A percentile compares a stretch with the other conserved stretches of the same genome.
Evolutionary conservation across 2,329 filamentous ascomycete genomes (phyloP).

Genomic region (Aspergillus transmontanensis): DNA sequence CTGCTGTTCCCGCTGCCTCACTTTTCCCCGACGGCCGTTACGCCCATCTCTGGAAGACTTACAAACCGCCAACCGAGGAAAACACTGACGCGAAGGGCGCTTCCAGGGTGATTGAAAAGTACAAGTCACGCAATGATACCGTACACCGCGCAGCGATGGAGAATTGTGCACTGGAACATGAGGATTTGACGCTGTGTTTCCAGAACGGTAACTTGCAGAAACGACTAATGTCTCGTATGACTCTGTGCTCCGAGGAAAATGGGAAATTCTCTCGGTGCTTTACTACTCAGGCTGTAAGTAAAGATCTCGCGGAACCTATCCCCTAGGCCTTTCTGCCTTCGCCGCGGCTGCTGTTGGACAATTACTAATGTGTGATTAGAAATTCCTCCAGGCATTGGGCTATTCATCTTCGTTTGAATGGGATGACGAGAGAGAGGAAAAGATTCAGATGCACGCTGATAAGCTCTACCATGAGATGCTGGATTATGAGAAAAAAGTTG

Average conservation of each 20-base stretch:
- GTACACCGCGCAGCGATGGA: constrained; percentile 84
- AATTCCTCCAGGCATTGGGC: constrained; percentile 87
- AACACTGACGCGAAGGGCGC: constrained; percentile 75
- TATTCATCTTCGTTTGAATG: constrained; percentile 73
- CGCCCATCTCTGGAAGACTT: constrained; percentile 91
- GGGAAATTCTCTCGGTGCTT: constrained; percentile 83
- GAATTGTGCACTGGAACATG: constrained; percentile 88
- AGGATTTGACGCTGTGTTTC: constrained; percentile 82
- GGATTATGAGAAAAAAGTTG: constrained; percentile 74
- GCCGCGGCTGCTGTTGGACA: background rate
- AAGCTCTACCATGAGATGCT: constrained; percentile 85
- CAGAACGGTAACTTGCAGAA: constrained; percentile 67
- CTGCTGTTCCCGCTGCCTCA: constrained; percentile 52
- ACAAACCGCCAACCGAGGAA: constrained; percentile 72
- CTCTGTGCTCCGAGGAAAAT: constrained; percentile 79
- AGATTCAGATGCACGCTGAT: constrained; percentile 95
- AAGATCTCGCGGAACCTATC: background rate
- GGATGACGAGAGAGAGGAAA: constrained; percentile 71
- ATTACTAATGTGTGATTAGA: constrained; percentile 48
- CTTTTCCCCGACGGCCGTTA: constrained; percentile 71
- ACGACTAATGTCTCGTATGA: constrained; percentile 58
- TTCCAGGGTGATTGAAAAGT: constrained; percentile 78
- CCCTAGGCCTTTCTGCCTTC: background rate
- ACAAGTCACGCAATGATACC: constrained; percentile 76
- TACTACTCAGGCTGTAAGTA: constrained; percentile 75